phyloP scores from a whole-genome alignment of 1,284 basidiomycete species.

The Cryptococcus deneoformans region DNA sequence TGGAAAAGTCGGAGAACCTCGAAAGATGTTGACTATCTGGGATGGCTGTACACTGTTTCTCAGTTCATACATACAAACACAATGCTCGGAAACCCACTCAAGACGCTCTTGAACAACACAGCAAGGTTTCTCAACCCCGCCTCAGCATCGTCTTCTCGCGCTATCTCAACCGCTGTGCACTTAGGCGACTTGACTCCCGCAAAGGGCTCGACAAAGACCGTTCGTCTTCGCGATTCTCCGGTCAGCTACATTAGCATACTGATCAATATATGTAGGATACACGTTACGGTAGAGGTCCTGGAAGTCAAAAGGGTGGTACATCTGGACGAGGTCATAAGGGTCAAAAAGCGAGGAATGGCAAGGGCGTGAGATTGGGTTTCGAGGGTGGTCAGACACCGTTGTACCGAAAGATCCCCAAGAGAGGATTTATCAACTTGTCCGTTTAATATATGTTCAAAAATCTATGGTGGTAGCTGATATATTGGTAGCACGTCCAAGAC shows the following conservation, averaged over 20 bases:
- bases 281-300: conserved; percentile 89
- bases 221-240: conserved; percentile 11
- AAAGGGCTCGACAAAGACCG: conserved; percentile 38
- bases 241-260: not conserved
- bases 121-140: too few species aligned
- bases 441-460: conserved; percentile 51
- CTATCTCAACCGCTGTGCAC: conserved; percentile 27
- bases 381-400: conserved; percentile 97
- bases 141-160: conserved; percentile 5
- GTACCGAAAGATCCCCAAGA: conserved; percentile 87
- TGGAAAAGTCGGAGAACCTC: too few species aligned
- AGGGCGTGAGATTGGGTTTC: conserved; percentile 83
- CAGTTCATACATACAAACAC: too few species aligned
- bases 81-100: too few species aligned
- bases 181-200: conserved; percentile 37
- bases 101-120: too few species aligned
- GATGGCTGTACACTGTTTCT: too few species aligned
- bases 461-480: too few species aligned
- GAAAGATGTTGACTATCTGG: too few species aligned
- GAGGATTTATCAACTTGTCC: conserved; percentile 89
- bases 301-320: conserved; percentile 85
- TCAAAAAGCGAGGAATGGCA: conserved; percentile 87
- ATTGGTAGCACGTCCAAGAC: conserved; percentile 61
- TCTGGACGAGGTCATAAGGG: conserved; percentile 94
- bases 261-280: conserved; percentile 64